Evolutionary conservation across 1,284 basidiomycete species (phyloP).

Genomic region (Ceratobasidium sp.): DNA sequence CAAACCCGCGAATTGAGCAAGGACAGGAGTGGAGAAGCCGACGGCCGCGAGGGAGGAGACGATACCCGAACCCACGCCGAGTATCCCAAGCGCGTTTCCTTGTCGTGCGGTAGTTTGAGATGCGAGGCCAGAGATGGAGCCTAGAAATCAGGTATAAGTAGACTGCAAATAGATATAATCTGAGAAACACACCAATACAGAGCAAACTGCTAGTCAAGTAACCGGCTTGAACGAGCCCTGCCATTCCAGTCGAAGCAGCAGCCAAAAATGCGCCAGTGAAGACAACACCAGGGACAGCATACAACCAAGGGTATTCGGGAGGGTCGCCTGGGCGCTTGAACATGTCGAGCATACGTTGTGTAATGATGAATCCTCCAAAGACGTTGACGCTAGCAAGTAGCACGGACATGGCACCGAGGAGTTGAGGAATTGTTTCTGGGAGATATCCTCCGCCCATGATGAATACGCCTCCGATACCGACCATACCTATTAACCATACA

Average conservation of each 20-base stretch:
- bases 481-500: conserved; percentile 59
- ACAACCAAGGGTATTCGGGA: conserved; percentile 84
- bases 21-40: conserved; percentile 75
- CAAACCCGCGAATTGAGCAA: conserved; percentile 78
- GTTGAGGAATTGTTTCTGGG: conserved; percentile 80
- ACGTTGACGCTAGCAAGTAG: conserved; percentile 85
- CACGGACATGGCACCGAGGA: conserved; percentile 78
- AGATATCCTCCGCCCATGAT: conserved; percentile 86
- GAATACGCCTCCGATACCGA: conserved; percentile 84
- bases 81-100: conserved; percentile 81
- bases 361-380: conserved; percentile 82
- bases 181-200: conserved; percentile 68
- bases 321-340: conserved; percentile 86
- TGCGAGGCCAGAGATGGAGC: conserved; percentile 73
- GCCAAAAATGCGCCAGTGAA: conserved; percentile 82
- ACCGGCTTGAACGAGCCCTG: conserved; percentile 84
- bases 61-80: conserved; percentile 81
- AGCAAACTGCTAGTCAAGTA: conserved; percentile 82
- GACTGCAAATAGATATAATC: too few relatives aligned
- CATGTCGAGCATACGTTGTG: conserved; percentile 89
- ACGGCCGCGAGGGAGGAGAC: conserved; percentile 80
- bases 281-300: conserved; percentile 75
- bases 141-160: conserved; percentile 50
- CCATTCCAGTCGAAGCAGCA: conserved; percentile 80
- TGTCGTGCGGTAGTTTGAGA: conserved; percentile 81